Percentiles rank a stretch among this genome's conserved stretches.
These are phyloP conservation scores for Xylaria castorea DNA, from an alignment of 495 filamentous ascomycete species.

Conservation along the genomic window DNA sequence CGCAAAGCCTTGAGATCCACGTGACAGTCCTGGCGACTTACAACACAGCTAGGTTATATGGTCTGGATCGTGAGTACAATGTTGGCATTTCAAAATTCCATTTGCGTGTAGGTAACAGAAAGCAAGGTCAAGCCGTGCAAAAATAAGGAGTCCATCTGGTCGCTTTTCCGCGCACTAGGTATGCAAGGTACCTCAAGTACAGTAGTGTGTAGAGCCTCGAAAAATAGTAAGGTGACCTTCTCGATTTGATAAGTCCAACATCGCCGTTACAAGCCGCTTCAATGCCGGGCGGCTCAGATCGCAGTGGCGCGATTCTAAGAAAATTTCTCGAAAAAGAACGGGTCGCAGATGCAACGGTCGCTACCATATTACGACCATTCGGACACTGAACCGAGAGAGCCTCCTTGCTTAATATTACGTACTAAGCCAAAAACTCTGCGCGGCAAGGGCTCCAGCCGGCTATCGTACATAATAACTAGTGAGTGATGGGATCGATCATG, in stretches of 20 bases:
- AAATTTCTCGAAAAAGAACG: conserved; percentile 14
- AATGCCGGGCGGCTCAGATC: conserved; percentile 23
- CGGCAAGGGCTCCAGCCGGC: neutral
- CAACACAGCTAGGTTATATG: neutral
- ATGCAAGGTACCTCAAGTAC: conserved; percentile 18
- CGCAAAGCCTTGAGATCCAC: neutral
- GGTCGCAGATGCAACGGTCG: conserved; percentile 6
- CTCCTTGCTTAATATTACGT: conserved; percentile 21
- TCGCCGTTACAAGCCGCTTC: conserved; percentile 17
- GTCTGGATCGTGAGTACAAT: neutral
- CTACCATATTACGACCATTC: conserved; percentile 6
- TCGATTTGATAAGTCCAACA: conserved; percentile 5
- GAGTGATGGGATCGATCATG: conserved; percentile 2
- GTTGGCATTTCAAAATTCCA: conserved; percentile 16
- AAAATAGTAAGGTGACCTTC: conserved; percentile 12
- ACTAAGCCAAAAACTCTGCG: conserved; percentile 12
- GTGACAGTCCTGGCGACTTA: neutral
- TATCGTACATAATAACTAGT: neutral
- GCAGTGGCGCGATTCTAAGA: conserved; percentile 11
- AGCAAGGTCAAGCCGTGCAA: neutral
- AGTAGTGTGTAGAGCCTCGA: conserved; percentile 18
- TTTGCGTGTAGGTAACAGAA: conserved; percentile 7
- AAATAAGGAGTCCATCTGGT: neutral
- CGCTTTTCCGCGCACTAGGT: conserved; percentile 4
- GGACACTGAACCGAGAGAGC: conserved; percentile 2